Base-by-base conservation (phyloP, 2,329 filamentous ascomycete genomes). In the Epichloe festucae region DNA sequence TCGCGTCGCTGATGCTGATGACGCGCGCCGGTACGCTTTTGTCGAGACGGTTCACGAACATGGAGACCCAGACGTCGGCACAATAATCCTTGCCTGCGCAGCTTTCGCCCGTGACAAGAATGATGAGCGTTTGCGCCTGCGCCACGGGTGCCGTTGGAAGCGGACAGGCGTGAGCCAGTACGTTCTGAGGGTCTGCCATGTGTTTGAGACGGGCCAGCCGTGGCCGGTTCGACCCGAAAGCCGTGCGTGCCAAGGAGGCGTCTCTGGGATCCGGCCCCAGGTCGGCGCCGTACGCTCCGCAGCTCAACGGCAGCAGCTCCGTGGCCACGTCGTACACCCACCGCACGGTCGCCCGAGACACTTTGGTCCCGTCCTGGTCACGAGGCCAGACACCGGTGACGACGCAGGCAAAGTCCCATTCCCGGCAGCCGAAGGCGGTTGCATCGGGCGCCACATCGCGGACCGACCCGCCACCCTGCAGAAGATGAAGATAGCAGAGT, bases 341-440 rank as follows among this genome's bases (percentile, higher is more conserved):
- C 4, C 59, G 51, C 3, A 75, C 59, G 2, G 63, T 68, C 51
- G 59, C 60, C 54, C 53, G 65, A 54, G 73, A 67, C 11, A 55
- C 40, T 45, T 67, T 62, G 0, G 68, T 74, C 43, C 61, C 70
- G 55, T 81, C 76, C 62, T 76, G 60, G 10, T 75, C 67, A 15
- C 78, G 74, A 2, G 69, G 67, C 80, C 80, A 84, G 52, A 82
- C 73, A 27, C 77, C 79, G 5, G 79, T 84, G 42, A 85, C 59
- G 4, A 84, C 76, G 57, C 80, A 84, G 45, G 79, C 80, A 65
- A 76, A 84, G 35, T 77, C 70, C 80, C 79, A 84, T 60, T 79
- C 71, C 63, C 80, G 75, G 66, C 75, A 81, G 44, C 81, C 79
- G 50, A 84, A 84, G 50, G 80, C 79, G 52, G 74, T 77, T 27